Base-by-base conservation (phyloP, 1,284 basidiomycete species). In the Moesziomyces parantarcticus region DNA sequence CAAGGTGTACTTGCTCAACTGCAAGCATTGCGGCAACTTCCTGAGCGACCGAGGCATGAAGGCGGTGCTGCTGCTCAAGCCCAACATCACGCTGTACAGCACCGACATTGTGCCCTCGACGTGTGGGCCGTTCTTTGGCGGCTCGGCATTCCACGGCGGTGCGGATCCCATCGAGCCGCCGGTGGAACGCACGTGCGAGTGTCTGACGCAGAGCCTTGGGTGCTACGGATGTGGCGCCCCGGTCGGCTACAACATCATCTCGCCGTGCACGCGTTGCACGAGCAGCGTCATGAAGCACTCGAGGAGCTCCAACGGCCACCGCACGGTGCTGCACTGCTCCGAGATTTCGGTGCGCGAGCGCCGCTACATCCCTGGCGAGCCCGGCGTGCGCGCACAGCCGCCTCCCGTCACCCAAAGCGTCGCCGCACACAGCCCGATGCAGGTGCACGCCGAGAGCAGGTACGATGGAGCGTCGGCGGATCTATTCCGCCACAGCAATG, bases 21-120 rank as follows among this genome's bases (percentile, higher is more conserved):
- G 92, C 85, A 89, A 87, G 72, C 87, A 88, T 20, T 93, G 92
- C 81, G 87, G 87, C 36, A 88, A 86, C 46, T 93, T 93, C 81
- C 84, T 93, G 48, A 91, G 91, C 20, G 92, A 93, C 82, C 88
- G 92, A 20, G 92, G 90, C 50, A 93, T 93, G 92, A 91, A 91
- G 87, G 92, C 92, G 45, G 92, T 93, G 40, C 87, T 94, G 18
- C 87, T 94, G 29, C 87, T 94, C 64, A 89, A 90, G 69, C 92
- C 92, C 4, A 90, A 90, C 67, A 90, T 94, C 69, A 89, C 92
- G 21, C 88, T 94, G 46, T 94, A 89, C 84, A 92, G 91, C 16
- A 92, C 91, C 50, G 92, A 94, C 81, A 91, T 91, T 16, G 86
- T 91, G 42, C 92, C 92, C 0, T 85, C 88, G 68, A 92, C 92